Conservation (phyloP, 495 filamentous ascomycete genomes). For the Talaromyces borbonicus region DNA sequence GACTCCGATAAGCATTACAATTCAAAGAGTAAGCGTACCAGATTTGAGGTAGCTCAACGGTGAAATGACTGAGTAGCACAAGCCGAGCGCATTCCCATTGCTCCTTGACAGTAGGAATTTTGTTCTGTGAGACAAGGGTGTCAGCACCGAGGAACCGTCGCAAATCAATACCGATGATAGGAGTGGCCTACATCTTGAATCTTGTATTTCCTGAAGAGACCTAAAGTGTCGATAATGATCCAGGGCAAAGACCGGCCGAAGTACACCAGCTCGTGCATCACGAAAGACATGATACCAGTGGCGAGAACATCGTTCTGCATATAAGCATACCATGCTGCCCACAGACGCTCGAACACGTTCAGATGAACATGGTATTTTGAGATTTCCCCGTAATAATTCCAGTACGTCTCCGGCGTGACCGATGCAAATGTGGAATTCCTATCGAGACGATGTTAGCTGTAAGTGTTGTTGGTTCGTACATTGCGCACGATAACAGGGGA, state of each 20-base stretch:
- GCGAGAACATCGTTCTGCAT: constrained; percentile 87
- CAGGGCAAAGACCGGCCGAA: constrained; percentile 79
- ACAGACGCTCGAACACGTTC: constrained; percentile 66
- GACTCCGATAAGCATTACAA: neutral
- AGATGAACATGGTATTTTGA: constrained; percentile 73
- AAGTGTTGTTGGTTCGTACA: neutral
- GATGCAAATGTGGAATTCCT: constrained; percentile 41
- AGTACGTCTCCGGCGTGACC: constrained; percentile 48
- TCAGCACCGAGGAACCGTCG: neutral
- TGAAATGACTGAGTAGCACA: constrained; percentile 88
- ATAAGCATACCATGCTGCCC: constrained; percentile 86
- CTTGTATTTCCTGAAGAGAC: constrained; percentile 82
- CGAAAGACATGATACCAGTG: constrained; percentile 86
- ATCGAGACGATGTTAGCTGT: neutral
- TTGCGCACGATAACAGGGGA: neutral
- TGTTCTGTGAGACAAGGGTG: constrained; percentile 51
- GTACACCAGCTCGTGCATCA: constrained; percentile 80
- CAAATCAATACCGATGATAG: neutral
- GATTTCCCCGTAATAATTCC: constrained; percentile 69
- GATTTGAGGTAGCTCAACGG: constrained; percentile 94
- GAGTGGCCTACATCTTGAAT: constrained; percentile 60
- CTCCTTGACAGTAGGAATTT: constrained; percentile 79
- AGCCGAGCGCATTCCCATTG: constrained; percentile 91
- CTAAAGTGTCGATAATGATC: constrained; percentile 75
- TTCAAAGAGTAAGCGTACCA: constrained; percentile 45